Evolutionary conservation across 2,329 filamentous ascomycete genomes (phyloP).

Genomic region (Daldinia sp.): DNA sequence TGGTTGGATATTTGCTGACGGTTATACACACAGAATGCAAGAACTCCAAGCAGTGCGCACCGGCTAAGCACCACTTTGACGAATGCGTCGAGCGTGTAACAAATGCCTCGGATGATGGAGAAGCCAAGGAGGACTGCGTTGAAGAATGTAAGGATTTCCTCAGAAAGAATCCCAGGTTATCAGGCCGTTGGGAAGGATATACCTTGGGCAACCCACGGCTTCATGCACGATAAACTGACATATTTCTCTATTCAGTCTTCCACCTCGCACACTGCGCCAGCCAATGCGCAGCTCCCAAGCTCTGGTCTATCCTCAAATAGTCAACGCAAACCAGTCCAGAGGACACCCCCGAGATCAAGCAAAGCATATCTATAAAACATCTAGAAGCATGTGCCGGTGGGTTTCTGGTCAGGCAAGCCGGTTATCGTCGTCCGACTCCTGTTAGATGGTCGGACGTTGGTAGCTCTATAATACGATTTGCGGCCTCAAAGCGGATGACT

Average conservation of each 20-base stretch:
- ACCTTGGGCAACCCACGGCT: background rate
- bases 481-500: slow-evolving; percentile 43
- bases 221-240: slow-evolving; percentile 26
- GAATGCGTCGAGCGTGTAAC: slow-evolving; percentile 97
- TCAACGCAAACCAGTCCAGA: slow-evolving; percentile 44
- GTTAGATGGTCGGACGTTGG: slow-evolving; percentile 26
- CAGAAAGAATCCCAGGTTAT: background rate
- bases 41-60: slow-evolving; percentile 85
- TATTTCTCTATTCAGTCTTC: slow-evolving; percentile 72
- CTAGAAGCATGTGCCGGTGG: slow-evolving; percentile 42
- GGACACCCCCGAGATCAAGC: slow-evolving; percentile 32
- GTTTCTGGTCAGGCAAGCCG: slow-evolving; percentile 27
- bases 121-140: slow-evolving; percentile 91
- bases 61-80: slow-evolving; percentile 97
- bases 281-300: slow-evolving; percentile 93
- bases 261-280: slow-evolving; percentile 96
- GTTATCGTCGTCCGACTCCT: slow-evolving; percentile 26
- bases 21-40: slow-evolving; percentile 78
- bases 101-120: slow-evolving; percentile 73
- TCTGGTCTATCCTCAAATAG: slow-evolving; percentile 94
- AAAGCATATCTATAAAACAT: slow-evolving; percentile 39
- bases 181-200: background rate
- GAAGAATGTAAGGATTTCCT: slow-evolving; percentile 87
- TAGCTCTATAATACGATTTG: slow-evolving; percentile 44
- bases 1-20: slow-evolving; percentile 35